Evolutionary conservation across 2,329 filamentous ascomycete species (phyloP), one percentile per base, ranked within the genome.

Genomic region (Exserohilum turcica): DNA sequence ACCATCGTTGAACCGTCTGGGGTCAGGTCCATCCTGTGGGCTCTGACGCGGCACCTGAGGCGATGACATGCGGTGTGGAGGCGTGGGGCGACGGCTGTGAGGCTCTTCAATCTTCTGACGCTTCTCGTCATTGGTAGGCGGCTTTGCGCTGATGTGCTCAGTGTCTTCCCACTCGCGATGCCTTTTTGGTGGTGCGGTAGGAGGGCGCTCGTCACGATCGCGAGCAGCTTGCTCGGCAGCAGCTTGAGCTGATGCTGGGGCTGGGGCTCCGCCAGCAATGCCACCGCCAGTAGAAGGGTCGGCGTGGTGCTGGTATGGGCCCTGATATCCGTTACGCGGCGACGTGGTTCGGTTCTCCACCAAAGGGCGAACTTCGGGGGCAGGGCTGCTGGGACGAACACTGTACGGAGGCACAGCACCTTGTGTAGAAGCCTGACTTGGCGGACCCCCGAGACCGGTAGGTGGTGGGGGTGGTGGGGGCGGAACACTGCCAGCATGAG

Each of bases 161-260:
- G 95, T 91, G 31, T 93, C 89, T 63, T 97, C 94, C 92, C 94
- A 97, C 68, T 97, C 94, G 43, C 92, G 87, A 73, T 87, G 83
- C 52, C 94, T 86, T 82, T 99, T 99, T 52, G 88, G 86, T 2
- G 73, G 70, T 13, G 80, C 89, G 32, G 91, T 95, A 1, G 88
- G 77, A 15, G 92, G 90, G n/a, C 92, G 84, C 36, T 87, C 84
- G 50, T 96, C 89, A 35, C 71, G 70, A 42, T 87, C 84, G 45
- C 84, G 88, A 54, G 85, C 84, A 46, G 83, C 82, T 54, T 84
- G 83, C 67, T 93, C 88, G 40, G 88, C 86, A 39, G 88, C 85
- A 53, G 85, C 86, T 31, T 84, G 75, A 43, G 86, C 85, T 55
- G 85, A 84, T 27, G 87, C 82, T 59, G 87, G 87, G 10, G 84